phyloP scores from a whole-genome alignment of 2,329 filamentous ascomycete species.

The Orbilia brochopaga region DNA sequence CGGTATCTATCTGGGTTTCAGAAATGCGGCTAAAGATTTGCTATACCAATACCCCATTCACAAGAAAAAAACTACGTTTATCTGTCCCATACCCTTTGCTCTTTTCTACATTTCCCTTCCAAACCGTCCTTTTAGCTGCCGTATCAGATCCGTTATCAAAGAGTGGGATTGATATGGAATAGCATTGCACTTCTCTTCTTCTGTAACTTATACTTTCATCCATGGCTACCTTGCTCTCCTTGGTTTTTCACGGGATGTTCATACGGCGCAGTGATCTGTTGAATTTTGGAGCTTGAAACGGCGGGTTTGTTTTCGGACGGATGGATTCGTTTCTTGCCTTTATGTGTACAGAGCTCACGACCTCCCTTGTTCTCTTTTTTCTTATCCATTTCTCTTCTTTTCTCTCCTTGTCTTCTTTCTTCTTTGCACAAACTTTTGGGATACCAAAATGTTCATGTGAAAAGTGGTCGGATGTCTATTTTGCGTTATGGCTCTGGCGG shows the following conservation, averaged over 20 bases:
- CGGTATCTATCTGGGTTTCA: constrained; percentile 20
- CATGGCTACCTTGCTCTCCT: constrained; percentile 11
- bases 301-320: constrained; percentile 51
- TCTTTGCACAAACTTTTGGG: constrained; percentile 19
- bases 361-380: constrained; percentile 36
- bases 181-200: constrained; percentile 36
- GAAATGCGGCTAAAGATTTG: constrained; percentile 31
- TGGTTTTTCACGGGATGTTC: constrained; percentile 44
- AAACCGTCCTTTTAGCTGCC: constrained; percentile 13
- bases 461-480: constrained; percentile 46
- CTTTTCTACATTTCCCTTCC: constrained; percentile 16
- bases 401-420: background rate
- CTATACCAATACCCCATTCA: constrained; percentile 20
- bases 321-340: constrained; percentile 50
- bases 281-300: constrained; percentile 50
- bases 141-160: constrained; percentile 19
- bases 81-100: constrained; percentile 28
- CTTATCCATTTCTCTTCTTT: constrained; percentile 15
- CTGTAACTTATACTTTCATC: constrained; percentile 45
- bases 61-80: constrained; percentile 37
- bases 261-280: constrained; percentile 49
- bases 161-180: constrained; percentile 23
- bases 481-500: constrained; percentile 26
- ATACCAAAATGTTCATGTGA: constrained; percentile 15
- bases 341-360: constrained; percentile 51